Conservation (phyloP, 192 early-diverging fungal genomes). For the Linnemannia zychae region DNA sequence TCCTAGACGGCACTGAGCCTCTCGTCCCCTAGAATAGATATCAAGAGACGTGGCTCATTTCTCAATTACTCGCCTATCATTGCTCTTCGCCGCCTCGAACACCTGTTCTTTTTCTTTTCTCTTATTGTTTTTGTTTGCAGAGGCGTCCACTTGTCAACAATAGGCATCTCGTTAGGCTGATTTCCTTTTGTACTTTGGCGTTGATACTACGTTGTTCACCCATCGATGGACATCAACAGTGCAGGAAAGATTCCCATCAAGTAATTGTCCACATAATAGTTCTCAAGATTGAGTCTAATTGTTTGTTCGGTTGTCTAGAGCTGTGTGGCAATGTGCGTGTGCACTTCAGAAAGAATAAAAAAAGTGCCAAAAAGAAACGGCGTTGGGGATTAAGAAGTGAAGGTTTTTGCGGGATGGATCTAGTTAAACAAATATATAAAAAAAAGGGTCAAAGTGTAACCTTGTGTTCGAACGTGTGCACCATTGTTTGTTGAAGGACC, state of each 20-base stretch:
- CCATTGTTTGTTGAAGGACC: background rate
- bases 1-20: background rate
- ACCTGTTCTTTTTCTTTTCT: background rate
- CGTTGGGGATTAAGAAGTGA: background rate
- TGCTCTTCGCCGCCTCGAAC: background rate
- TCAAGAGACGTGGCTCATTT: background rate
- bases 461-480: background rate
- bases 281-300: background rate
- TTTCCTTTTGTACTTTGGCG: background rate
- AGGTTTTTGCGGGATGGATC: background rate
- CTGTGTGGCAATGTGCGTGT: background rate
- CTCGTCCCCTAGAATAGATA: too few relatives aligned
- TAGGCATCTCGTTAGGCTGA: background rate
- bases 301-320: background rate
- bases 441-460: slow-evolving; percentile 6
- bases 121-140: background rate
- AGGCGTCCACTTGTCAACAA: background rate
- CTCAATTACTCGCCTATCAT: background rate
- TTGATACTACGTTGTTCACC: background rate
- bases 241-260: background rate
- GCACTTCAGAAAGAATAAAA: background rate
- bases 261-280: background rate
- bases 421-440: too few relatives aligned
- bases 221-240: background rate
- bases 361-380: background rate